Conservation (phyloP, 495 filamentous ascomycete genomes). For the Rostrohypoxylon terebratum region DNA sequence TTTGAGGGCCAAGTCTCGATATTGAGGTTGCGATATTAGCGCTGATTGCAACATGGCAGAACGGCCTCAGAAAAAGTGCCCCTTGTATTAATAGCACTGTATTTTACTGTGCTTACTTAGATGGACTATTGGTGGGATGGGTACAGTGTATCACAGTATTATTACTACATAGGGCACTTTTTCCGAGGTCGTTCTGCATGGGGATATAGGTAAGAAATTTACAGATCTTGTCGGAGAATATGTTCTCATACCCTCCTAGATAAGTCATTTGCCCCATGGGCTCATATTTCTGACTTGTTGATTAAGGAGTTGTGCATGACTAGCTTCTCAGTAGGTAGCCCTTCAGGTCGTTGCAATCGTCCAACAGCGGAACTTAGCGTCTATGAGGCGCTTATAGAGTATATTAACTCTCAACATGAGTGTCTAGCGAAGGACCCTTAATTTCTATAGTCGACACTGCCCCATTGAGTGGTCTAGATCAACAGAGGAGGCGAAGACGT, state of each 20-base stretch:
- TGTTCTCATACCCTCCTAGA: background rate
- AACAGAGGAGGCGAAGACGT: slow-evolving; percentile 19
- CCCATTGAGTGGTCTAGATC: background rate
- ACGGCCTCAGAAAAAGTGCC: too few relatives aligned
- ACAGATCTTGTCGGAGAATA: background rate
- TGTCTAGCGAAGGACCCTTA: slow-evolving; percentile 24
- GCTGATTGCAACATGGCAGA: background rate
- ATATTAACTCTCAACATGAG: slow-evolving; percentile 12
- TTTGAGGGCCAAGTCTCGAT: background rate
- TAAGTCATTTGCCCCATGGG: background rate
- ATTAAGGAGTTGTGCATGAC: background rate
- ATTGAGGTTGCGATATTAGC: slow-evolving; percentile 2
- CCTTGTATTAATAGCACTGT: too few relatives aligned
- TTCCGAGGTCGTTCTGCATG: too few relatives aligned
- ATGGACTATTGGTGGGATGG: too few relatives aligned
- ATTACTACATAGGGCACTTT: too few relatives aligned
- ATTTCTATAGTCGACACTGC: slow-evolving; percentile 20
- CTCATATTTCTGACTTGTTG: background rate
- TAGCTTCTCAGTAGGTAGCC: slow-evolving; percentile 4
- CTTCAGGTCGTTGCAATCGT: slow-evolving; percentile 3
- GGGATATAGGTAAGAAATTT: background rate
- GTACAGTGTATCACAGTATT: too few relatives aligned
- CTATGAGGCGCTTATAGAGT: slow-evolving; percentile 28
- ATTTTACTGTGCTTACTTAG: too few relatives aligned
- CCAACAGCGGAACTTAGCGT: slow-evolving; percentile 11